These are phyloP conservation scores for Microsporum ferrugineum DNA, from an alignment of 2,329 filamentous ascomycete genomes.

Conservation along the genomic window DNA sequence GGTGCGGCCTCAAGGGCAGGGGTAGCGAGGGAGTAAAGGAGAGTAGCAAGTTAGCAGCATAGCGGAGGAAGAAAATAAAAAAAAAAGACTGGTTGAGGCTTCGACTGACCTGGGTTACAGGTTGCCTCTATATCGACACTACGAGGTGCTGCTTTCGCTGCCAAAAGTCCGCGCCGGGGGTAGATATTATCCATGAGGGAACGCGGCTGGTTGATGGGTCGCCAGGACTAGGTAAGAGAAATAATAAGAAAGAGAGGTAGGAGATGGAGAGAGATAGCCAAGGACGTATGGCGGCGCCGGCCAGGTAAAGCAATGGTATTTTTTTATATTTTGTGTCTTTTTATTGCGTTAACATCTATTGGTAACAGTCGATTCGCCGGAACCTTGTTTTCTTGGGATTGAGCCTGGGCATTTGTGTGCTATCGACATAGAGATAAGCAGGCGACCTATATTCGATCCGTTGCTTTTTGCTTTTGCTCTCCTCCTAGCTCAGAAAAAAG, in stretches of 20 bases:
- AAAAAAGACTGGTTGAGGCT: background rate
- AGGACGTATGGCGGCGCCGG: background rate
- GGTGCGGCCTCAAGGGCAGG: background rate
- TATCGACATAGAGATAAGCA: background rate
- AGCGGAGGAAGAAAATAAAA: background rate
- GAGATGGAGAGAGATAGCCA: background rate
- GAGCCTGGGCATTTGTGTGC: background rate
- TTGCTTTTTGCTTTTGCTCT: background rate
- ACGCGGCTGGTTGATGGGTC: background rate
- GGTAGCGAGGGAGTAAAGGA: background rate
- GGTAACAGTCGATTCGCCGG: constrained; percentile 3
- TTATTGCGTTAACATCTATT: constrained; percentile 4
- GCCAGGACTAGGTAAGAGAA: background rate
- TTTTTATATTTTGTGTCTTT: constrained; percentile 3
- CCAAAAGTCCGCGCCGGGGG: background rate
- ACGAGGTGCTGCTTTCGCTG: background rate
- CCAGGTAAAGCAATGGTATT: constrained; percentile 4
- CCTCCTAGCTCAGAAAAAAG: background rate
- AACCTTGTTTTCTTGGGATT: background rate
- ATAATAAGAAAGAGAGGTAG: background rate
- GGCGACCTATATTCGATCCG: constrained; percentile 1
- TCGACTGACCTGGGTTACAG: background rate
- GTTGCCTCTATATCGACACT: background rate
- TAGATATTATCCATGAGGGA: background rate
- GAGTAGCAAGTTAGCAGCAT: background rate